phyloP scores from a whole-genome alignment of 2,329 filamentous ascomycete genomes.

The Teratosphaeria gauchensis region DNA sequence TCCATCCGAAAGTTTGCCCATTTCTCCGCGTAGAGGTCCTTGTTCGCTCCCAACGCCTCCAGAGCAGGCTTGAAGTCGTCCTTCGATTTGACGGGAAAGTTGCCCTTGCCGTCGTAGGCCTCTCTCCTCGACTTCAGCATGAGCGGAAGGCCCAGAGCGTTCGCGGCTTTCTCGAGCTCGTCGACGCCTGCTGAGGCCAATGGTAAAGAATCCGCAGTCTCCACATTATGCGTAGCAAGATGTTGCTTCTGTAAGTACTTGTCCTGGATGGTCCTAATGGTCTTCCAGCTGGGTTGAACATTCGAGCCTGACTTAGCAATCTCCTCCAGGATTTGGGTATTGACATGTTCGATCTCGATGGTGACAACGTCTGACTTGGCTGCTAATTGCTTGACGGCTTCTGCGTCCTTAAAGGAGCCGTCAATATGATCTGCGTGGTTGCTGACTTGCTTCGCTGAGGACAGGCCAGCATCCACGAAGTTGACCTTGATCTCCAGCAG shows the following conservation, averaged over 20 bases:
- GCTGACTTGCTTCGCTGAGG: conserved; percentile 80
- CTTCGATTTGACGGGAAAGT: conserved; percentile 53
- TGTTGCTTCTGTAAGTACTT: conserved; percentile 87
- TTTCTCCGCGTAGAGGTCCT: conserved; percentile 79
- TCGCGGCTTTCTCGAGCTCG: conserved; percentile 54
- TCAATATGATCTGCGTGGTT: conserved; percentile 63
- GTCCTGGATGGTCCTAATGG: conserved; percentile 82
- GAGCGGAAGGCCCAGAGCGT: conserved; percentile 66
- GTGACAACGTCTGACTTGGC: conserved; percentile 69
- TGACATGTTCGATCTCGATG: conserved; percentile 90
- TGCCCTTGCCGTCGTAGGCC: conserved; percentile 83
- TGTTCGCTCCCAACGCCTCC: conserved; percentile 53
- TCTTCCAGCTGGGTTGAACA: conserved; percentile 71
- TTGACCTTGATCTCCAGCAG: conserved; percentile 68
- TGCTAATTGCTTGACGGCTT: conserved; percentile 72
- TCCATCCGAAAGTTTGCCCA: conserved; percentile 81
- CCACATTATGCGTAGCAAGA: conserved; percentile 56
- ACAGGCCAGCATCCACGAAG: conserved; percentile 63
- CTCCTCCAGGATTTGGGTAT: conserved; percentile 81
- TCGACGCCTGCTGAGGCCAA: conserved; percentile 50
- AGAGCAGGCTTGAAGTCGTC: conserved; percentile 57
- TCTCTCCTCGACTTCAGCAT: conserved; percentile 89
- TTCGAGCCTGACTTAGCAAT: conserved; percentile 57
- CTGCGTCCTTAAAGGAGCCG: conserved; percentile 79
- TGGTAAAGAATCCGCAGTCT: conserved; percentile 61